Base-by-base conservation (phyloP, 2,329 filamentous ascomycete species). In the Juglanconis oblonga region DNA sequence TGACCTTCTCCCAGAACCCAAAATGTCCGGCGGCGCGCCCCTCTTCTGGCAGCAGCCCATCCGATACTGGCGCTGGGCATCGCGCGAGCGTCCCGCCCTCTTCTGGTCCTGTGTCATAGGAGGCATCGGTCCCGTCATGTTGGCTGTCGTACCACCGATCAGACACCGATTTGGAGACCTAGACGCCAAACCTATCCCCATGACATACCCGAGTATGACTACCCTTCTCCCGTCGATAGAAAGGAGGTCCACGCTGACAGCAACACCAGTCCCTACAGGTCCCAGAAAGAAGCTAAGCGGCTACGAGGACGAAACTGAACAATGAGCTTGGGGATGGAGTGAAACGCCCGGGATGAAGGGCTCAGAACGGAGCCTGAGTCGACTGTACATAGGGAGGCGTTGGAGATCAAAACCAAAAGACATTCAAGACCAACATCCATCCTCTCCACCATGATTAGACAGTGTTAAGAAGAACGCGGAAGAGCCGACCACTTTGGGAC, bases 161-260 rank as follows among this genome's bases (percentile, higher is more conserved):
- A 81, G 93, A 73, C 77, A 80, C 64, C 81, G 79, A 65, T 75
- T 96, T 59, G 93, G 93, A 68, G 92, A 97, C 73, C 78, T 87
- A 67, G 83, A 87, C 68, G 84, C 89, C 64, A 79, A 85, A 65
- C 84, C 81, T 59, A 87, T 98, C 65, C 95, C 95, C 36, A 78
- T 93, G 75, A 96, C 92, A 73, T 99, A 98, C 81, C 95, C 95
- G 62, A 85, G 94, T 98, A 85, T 74, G 91, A 84, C 7, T n/a
- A n/a, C n/a, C 38, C 24, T 3, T 4, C 9, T 32, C 36, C 55
- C 17, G 8, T 17, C 6, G 9, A 24, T 10, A 14, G 9, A 17
- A 7, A 35, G 42, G 33, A 40, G 17, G 13, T 29, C 11, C 31
- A 17, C 53, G 17, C 47, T 59, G 35, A 42, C 59, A 33, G 17